Conservation (phyloP, 2,329 filamentous ascomycete genomes). For the Fusarium keratoplasticum region DNA sequence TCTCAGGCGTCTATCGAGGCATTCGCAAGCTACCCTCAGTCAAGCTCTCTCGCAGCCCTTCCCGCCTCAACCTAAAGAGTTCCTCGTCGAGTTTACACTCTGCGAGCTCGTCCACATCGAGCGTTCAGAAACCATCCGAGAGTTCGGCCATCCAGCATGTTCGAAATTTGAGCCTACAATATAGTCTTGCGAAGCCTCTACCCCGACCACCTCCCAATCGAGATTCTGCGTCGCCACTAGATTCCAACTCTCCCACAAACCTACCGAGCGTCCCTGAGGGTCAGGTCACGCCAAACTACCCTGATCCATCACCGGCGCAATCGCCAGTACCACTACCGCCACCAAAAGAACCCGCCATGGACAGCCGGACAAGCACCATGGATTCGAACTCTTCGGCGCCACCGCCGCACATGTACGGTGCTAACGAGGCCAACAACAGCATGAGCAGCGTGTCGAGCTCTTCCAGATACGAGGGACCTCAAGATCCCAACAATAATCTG, state of each 20-base stretch:
- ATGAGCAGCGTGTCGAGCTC: conserved; percentile 59
- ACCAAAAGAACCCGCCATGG: conserved; percentile 53
- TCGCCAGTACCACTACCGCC: conserved; percentile 22
- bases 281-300: conserved; percentile 44
- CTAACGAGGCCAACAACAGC: conserved; percentile 53
- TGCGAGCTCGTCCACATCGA: conserved; percentile 32
- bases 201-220: conserved; percentile 60
- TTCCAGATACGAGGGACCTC: conserved; percentile 57
- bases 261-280: conserved; percentile 49
- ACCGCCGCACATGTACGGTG: conserved; percentile 52
- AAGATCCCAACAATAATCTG: conserved; percentile 58
- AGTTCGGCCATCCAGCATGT: conserved; percentile 58
- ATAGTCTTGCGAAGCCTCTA: conserved; percentile 69
- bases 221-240: conserved; percentile 45
- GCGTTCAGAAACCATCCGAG: conserved; percentile 29
- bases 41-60: conserved; percentile 58
- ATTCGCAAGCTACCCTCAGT: conserved; percentile 60
- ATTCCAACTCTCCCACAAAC: conserved; percentile 45
- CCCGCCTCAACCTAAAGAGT: conserved; percentile 54
- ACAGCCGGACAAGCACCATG: conserved; percentile 61
- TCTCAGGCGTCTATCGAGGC: conserved; percentile 65
- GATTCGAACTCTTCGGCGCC: conserved; percentile 55
- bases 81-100: conserved; percentile 34
- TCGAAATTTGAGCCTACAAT: conserved; percentile 64
- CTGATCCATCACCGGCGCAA: conserved; percentile 20